These are phyloP conservation scores for Suhomyces choctaworum DNA, from an alignment of 1,139 yeast species.

Conservation along the genomic window DNA sequence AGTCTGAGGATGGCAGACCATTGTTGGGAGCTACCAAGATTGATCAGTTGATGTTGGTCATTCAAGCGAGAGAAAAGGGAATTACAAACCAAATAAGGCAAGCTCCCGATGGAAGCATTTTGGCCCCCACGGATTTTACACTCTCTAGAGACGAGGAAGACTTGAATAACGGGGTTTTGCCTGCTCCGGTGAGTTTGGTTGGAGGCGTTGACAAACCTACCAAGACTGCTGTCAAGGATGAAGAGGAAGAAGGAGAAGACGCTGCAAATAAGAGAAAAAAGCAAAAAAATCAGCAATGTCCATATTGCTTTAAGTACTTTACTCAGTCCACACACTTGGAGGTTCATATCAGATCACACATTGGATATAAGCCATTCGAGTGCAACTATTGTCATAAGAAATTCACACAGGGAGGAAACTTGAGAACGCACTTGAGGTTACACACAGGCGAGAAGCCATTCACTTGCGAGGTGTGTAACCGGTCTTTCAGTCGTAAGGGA, in stretches of 20 bases:
- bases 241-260: constrained; percentile 21
- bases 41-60: constrained; percentile 85
- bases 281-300: constrained; percentile 64
- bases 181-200: constrained; percentile 65
- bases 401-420: constrained; percentile 90
- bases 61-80: constrained; percentile 83
- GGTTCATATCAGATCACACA: constrained; percentile 76
- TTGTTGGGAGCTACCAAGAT: constrained; percentile 83
- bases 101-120: constrained; percentile 60
- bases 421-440: constrained; percentile 80
- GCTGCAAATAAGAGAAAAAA: constrained; percentile 32
- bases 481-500: constrained; percentile 84
- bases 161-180: constrained; percentile 41
- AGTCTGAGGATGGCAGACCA: constrained; percentile 62
- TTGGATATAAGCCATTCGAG: constrained; percentile 76
- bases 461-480: constrained; percentile 68
- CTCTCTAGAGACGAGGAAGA: constrained; percentile 20
- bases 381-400: constrained; percentile 78
- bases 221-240: constrained; percentile 22
- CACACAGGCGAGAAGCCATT: constrained; percentile 95
- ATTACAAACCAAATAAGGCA: constrained; percentile 60
- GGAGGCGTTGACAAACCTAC: constrained; percentile 80
- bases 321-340: constrained; percentile 78
- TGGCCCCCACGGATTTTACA: constrained; percentile 29
- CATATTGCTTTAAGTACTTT: constrained; percentile 66